Conservation (phyloP, 257 asterid species). For the Salvia miltiorrhiza region DNA sequence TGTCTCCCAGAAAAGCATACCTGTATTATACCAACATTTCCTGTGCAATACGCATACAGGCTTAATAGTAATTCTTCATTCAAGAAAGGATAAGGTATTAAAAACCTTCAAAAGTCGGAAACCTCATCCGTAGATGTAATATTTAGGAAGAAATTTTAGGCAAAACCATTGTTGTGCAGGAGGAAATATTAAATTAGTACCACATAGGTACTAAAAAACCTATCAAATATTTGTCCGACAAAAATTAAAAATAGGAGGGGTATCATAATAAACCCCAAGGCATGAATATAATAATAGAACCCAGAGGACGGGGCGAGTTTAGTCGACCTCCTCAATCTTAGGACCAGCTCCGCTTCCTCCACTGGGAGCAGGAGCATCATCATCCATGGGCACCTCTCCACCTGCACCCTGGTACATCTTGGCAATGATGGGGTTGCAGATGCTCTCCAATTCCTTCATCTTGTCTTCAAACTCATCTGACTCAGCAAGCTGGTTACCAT, state of each 20-base stretch:
- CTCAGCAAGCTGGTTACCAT: constrained; percentile 39
- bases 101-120: too few relatives aligned
- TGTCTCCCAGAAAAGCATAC: too few relatives aligned
- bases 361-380: constrained; percentile 42
- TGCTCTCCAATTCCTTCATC: constrained; percentile 48
- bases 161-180: background rate
- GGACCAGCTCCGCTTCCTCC: constrained; percentile 49
- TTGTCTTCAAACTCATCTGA: constrained; percentile 41
- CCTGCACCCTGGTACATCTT: constrained; percentile 60
- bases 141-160: background rate
- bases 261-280: background rate
- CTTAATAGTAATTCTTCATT: too few relatives aligned
- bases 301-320: background rate
- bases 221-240: background rate
- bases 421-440: constrained; percentile 49
- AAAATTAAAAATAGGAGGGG: background rate
- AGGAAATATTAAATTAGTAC: background rate
- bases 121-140: background rate
- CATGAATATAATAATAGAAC: background rate
- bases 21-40: too few relatives aligned
- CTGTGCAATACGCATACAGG: too few relatives aligned
- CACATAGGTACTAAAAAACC: background rate
- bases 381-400: constrained; percentile 49
- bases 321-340: constrained; percentile 67
- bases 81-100: too few relatives aligned